Base-by-base conservation (phyloP, 257 asterid species). In the Osmanthus fragrans region DNA sequence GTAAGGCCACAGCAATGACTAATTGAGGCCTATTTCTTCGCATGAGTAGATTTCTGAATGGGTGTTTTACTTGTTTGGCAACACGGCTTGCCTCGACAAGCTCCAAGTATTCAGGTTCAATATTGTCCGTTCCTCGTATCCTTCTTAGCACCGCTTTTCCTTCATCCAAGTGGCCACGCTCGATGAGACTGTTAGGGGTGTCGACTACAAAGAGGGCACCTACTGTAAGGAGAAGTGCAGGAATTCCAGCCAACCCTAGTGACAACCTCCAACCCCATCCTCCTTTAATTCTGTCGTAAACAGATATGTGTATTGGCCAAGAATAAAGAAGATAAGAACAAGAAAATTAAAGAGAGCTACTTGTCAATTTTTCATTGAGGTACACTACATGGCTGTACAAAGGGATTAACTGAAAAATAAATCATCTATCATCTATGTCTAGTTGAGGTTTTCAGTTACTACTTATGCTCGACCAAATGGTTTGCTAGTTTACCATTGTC, bases 231-330 rank as follows among this genome's bases (percentile, higher is more conserved):
- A 94, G 92, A 7, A 18, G 66, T 5, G 99, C 99, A 0, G 99
- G 99, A 49, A 92, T 27, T 9, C 97, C 99, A 5, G 97, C 98
- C 78, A 94, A 70, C 25, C 97, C 98, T n/a, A 94, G 72, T 4
- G 98, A 94, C 7, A 94, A 25, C 32, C 98, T 87, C 98, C 98
- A 94, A 0, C 98, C 98, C 91, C 92, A 89, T 68, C 91, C 94
- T 71, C 96, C 96, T 45, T 80, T 40, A 29, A 94, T 92, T 71
- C 98, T 94, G 86, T 7, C 4, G 23, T 58, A 9, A 58, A 58
- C 30, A 58, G 56, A 47, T 19, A 56, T 7, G 3, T 58, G 13
- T 9, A n/a, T 58, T 23, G 13, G 32, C 21, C 4, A 58, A 7
- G 5, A 15, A 47, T 15, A 47, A 47, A 47, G 56, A 47, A 47